A percentile compares a stretch with the other conserved stretches of the same genome.
Evolutionary conservation across 2,329 filamentous ascomycete species (phyloP).

Genomic region (Sporothrix variecibatus): DNA sequence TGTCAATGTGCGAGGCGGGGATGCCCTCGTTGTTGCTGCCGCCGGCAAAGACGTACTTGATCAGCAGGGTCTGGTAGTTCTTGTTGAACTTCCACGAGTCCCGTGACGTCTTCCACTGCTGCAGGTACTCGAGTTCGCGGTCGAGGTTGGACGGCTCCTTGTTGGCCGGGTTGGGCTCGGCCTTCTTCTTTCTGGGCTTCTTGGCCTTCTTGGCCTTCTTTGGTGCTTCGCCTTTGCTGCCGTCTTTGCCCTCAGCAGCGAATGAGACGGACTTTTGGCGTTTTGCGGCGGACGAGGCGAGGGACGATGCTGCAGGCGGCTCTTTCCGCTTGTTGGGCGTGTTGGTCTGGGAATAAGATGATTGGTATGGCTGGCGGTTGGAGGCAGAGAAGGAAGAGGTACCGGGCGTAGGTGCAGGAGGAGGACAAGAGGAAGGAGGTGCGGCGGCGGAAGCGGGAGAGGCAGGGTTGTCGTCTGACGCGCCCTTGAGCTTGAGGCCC

Average conservation of each 20-base stretch:
- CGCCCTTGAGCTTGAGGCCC: constrained; percentile 62
- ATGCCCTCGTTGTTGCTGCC: constrained; percentile 53
- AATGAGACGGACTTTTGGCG: constrained; percentile 54
- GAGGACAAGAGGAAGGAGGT: background rate
- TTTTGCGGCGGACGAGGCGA: constrained; percentile 33
- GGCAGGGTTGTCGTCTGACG: constrained; percentile 40
- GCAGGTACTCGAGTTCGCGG: constrained; percentile 74
- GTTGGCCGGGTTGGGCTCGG: constrained; percentile 35
- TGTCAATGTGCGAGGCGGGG: constrained; percentile 66
- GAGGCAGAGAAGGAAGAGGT: background rate
- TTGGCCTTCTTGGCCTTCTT: constrained; percentile 25
- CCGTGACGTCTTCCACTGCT: constrained; percentile 70
- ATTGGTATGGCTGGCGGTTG: constrained; percentile 39
- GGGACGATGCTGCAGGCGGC: constrained; percentile 21
- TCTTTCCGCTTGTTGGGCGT: constrained; percentile 31
- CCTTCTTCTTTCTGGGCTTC: constrained; percentile 39
- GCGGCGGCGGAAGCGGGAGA: constrained; percentile 33
- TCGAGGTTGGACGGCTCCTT: constrained; percentile 51
- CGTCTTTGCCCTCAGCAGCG: constrained; percentile 46
- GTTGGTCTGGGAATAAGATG: constrained; percentile 41
- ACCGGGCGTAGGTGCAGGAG: background rate
- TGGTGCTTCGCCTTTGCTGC: constrained; percentile 24
- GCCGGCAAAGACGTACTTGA: constrained; percentile 78
- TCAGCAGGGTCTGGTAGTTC: constrained; percentile 79
- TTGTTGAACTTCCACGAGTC: constrained; percentile 94